Evolutionary conservation across 2,329 filamentous ascomycete genomes (phyloP).

Genomic region (Waltergamsia citrina): DNA sequence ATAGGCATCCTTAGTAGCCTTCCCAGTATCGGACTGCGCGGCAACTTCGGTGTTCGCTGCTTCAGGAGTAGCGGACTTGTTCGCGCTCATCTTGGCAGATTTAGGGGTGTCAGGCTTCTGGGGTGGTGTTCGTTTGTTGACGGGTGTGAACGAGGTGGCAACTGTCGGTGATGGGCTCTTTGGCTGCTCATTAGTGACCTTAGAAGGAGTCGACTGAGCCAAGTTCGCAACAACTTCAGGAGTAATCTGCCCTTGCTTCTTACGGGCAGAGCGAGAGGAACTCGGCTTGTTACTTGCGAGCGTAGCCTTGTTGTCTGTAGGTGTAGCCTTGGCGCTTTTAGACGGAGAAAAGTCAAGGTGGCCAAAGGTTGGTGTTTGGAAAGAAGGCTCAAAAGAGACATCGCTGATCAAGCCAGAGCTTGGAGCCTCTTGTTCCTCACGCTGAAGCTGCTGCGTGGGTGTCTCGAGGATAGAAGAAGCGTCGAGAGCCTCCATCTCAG

Average conservation of each 20-base stretch:
- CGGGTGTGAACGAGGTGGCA: constrained; percentile 15
- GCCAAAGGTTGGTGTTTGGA: constrained; percentile 3
- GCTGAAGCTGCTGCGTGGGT: constrained; percentile 2
- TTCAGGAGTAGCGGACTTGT: background rate
- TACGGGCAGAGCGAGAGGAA: background rate
- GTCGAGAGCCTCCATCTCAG: background rate
- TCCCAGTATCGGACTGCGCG: background rate
- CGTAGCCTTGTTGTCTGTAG: too few species aligned
- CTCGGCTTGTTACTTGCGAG: too few species aligned
- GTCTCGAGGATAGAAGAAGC: background rate
- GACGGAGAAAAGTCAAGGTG: constrained; percentile 4
- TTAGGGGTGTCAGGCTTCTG: background rate
- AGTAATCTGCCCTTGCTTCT: background rate
- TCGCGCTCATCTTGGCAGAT: background rate
- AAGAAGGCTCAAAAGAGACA: background rate
- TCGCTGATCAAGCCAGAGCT: constrained; percentile 3
- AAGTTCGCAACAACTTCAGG: background rate
- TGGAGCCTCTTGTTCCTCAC: background rate
- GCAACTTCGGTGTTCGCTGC: background rate
- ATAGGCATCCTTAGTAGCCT: constrained; percentile 1
- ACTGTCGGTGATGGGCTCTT: constrained; percentile 4
- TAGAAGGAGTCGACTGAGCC: background rate
- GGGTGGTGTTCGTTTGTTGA: constrained; percentile 9
- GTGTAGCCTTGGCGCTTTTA: background rate
- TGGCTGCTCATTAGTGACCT: background rate